Base-by-base conservation (phyloP, 169 alveolate genomes). In the Eimeria maxima region DNA sequence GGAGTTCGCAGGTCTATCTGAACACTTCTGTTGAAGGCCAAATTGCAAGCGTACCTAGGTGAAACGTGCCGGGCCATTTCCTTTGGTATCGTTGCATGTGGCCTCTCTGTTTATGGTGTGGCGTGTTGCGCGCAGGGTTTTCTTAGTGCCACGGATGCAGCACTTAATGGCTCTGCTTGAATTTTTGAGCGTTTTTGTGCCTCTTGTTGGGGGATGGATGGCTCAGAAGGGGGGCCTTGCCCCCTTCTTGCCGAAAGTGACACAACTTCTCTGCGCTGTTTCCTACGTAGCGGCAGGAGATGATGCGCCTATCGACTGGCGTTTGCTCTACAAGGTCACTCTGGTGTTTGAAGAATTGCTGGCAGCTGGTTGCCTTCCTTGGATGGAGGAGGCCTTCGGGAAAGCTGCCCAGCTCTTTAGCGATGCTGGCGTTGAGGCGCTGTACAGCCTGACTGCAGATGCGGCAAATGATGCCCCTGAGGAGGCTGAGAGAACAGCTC, bases 141-240 rank as follows among this genome's bases (percentile, higher is more conserved):
- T 92, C 44, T 73, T 92, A 29, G 86, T 76, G 50, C 92, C 96
- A 29, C 57, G 63, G 60, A 45, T 47, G 27, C 84, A 69, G 86
- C 88, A 92, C 65, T 45, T 92, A 53, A 29, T 67, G 86, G 96
- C 96, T 3, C 87, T 92, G 29, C 87, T 76, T 55, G 96, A 92
- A 57, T 60, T 92, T 33, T 38, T 92, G 88, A 69, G 74, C 45
- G 86, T 92, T 24, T 92, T 92, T 14, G 42, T 80, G 55, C n/a
- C 91, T 6, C 76, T n/a, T 47, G 20, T 83, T 14, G 71, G 67
- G 27, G 42, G 74, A 55, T 47, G 55, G 27, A 38, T 73, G n/a
- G n/a, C 2, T 73, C 50, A 33, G 13, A 42, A 42, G 53, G 65
- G 55, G 29, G 65, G 55, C 91, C 91, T 83, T n/a, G 33, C 91